Evolutionary conservation across 495 filamentous ascomycete genomes (phyloP).

Genomic region (Extremus antarcticus): DNA sequence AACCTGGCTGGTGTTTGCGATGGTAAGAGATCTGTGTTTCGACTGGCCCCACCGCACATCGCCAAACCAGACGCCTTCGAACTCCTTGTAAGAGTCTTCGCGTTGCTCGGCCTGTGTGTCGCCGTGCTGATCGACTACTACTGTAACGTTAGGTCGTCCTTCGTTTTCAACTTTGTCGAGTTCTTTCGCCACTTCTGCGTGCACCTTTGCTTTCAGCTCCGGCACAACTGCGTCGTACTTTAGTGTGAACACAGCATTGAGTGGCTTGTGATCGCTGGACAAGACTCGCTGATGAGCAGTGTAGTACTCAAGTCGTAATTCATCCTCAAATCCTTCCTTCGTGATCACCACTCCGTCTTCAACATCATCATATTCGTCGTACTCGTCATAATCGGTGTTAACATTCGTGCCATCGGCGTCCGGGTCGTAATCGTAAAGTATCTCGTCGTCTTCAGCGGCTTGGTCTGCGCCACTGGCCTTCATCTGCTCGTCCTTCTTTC

Average conservation of each 20-base stretch:
- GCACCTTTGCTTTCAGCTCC: constrained; percentile 67
- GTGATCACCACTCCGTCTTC: constrained; percentile 36
- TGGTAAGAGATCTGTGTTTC: constrained; percentile 55
- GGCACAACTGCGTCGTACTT: constrained; percentile 76
- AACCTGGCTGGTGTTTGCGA: constrained; percentile 83
- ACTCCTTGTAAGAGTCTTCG: constrained; percentile 16
- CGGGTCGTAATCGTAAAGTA: constrained; percentile 85
- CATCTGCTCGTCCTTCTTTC: constrained; percentile 74
- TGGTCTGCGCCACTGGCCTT: constrained; percentile 65
- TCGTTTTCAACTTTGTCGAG: constrained; percentile 92
- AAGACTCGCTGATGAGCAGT: constrained; percentile 76
- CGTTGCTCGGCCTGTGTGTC: constrained; percentile 22
- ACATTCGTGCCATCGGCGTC: constrained; percentile 50
- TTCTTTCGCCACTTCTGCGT: constrained; percentile 78
- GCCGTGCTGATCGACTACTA: constrained; percentile 59
- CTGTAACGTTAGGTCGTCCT: constrained; percentile 67
- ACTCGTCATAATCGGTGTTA: constrained; percentile 47
- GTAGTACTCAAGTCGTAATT: constrained; percentile 63
- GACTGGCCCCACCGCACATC: constrained; percentile 55
- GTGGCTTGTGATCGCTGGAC: constrained; percentile 92
- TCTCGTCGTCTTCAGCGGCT: constrained; percentile 59
- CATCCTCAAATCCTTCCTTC: constrained; percentile 49
- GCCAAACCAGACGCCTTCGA: constrained; percentile 64
- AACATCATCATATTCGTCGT: constrained; percentile 51
- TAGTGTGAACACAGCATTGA: constrained; percentile 68